Evolutionary conservation across 495 filamentous ascomycete genomes (phyloP).

Genomic region (Echria macrotheca): DNA sequence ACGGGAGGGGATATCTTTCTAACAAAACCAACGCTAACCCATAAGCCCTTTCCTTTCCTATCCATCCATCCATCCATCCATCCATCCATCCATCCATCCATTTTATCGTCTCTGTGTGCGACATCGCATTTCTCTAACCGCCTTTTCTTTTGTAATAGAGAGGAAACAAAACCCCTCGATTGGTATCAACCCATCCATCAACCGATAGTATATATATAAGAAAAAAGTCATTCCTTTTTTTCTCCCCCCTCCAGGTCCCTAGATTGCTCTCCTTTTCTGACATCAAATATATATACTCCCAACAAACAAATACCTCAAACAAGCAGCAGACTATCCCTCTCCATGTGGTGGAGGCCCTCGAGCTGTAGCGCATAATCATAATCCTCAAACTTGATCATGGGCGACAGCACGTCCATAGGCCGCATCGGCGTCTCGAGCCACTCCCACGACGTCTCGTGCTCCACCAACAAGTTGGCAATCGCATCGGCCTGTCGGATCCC

Average conservation of each 20-base stretch:
- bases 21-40: too few species aligned
- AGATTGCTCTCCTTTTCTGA: too few species aligned
- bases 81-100: background rate
- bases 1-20: too few species aligned
- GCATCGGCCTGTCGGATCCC: conserved; percentile 30
- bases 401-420: background rate
- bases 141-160: too few species aligned
- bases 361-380: background rate
- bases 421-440: conserved; percentile 8
- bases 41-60: too few species aligned
- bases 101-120: too few species aligned
- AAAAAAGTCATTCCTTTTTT: background rate
- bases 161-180: too few species aligned
- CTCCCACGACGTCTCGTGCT: conserved; percentile 16
- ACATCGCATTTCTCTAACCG: background rate
- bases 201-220: background rate
- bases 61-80: too few species aligned
- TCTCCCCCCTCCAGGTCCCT: too few species aligned
- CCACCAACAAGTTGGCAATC: conserved; percentile 27
- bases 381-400: conserved; percentile 2
- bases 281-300: too few species aligned
- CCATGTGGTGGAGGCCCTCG: background rate
- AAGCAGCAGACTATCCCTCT: background rate
- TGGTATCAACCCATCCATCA: too few species aligned
- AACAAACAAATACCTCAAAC: too few species aligned